phyloP scores from a whole-genome alignment of 306 rosid genomes.

The Castanea mollissima region DNA sequence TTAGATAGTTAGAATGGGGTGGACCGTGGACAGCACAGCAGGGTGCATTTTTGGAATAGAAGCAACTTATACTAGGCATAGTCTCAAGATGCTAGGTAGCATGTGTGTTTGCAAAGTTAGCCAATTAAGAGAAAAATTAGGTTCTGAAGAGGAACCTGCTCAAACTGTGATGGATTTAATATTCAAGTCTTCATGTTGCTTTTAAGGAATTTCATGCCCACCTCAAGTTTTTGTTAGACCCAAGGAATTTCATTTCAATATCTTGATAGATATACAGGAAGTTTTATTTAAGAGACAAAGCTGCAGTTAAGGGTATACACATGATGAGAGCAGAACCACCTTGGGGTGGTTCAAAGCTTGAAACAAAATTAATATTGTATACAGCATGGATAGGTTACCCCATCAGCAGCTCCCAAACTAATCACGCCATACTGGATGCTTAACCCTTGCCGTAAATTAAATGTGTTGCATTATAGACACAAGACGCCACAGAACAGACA shows the following conservation, averaged over 20 bases:
- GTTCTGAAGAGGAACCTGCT: not conserved
- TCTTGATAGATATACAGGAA: not conserved
- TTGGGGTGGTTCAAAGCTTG: not conserved
- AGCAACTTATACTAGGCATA: not conserved
- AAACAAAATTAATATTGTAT: not conserved
- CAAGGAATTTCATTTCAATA: not conserved
- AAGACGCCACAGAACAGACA: not conserved
- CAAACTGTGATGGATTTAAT: not conserved
- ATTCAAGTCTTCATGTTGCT: not conserved
- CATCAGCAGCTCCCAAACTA: not conserved
- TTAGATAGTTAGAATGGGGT: too few relatives aligned
- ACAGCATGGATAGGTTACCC: not conserved
- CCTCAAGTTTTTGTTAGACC: not conserved
- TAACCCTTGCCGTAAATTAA: not conserved
- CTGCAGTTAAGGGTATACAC: not conserved
- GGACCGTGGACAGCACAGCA: not conserved
- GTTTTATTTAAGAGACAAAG: not conserved
- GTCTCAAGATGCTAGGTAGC: not conserved
- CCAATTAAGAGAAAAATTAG: not conserved
- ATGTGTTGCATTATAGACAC: not conserved
- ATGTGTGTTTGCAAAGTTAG: not conserved
- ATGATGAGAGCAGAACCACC: not conserved
- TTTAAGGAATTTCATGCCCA: not conserved
- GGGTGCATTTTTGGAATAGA: not conserved
- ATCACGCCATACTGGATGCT: not conserved